phyloP scores from a whole-genome alignment of 2,329 filamentous ascomycete genomes.

The Cercospora sp. region DNA sequence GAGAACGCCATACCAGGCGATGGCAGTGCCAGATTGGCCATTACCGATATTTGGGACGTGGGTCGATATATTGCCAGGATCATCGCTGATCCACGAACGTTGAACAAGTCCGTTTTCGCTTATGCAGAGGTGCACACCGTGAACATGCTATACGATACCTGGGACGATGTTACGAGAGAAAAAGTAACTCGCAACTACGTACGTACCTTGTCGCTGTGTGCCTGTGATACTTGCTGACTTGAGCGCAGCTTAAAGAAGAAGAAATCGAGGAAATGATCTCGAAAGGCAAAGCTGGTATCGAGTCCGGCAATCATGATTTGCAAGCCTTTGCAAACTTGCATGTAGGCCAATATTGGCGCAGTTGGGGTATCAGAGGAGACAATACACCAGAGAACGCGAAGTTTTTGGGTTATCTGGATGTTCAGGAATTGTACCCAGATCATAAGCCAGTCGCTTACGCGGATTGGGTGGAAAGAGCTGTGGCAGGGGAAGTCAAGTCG shows the following conservation, averaged over 20 bases:
- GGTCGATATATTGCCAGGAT: background rate
- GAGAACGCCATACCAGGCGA: background rate
- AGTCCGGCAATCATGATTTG: background rate
- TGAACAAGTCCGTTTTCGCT: background rate
- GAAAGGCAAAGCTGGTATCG: background rate
- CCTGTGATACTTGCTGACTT: background rate
- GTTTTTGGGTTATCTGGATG: background rate
- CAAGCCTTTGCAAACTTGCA: background rate
- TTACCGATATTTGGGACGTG: background rate
- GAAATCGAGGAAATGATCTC: background rate
- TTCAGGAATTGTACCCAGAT: background rate
- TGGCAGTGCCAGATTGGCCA: background rate
- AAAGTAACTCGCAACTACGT: background rate
- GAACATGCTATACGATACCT: background rate
- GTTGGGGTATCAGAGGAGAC: background rate
- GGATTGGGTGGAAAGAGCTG: background rate
- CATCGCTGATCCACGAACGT: background rate
- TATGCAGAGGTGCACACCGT: background rate
- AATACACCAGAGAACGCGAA: background rate
- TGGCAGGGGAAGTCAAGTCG: background rate
- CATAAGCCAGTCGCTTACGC: background rate
- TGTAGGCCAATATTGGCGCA: background rate
- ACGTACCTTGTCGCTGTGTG: background rate
- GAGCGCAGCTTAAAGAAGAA: background rate
- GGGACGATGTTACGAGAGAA: no score